Evolutionary conservation across 495 filamentous ascomycete species (phyloP).

Genomic region (Daldinia caldariorum): DNA sequence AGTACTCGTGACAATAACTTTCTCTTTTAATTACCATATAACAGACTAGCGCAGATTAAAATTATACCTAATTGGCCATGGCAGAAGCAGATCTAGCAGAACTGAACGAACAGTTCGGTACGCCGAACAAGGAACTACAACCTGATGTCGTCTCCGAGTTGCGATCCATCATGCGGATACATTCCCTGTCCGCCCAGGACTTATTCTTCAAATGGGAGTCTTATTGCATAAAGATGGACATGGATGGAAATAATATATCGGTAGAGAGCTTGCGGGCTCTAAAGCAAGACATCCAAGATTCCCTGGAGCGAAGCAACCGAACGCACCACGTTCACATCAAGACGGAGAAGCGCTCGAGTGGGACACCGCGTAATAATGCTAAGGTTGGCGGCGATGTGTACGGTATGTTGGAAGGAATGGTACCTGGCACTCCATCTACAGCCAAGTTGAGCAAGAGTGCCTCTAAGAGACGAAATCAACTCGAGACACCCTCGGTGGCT

Average conservation of each 20-base stretch:
- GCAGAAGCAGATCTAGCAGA: conserved; percentile 62
- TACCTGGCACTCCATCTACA: conserved; percentile 72
- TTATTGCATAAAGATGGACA: conserved; percentile 89
- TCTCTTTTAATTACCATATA: background rate
- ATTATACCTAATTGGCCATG: conserved; percentile 53
- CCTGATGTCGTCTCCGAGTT: conserved; percentile 81
- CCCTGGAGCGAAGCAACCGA: conserved; percentile 73
- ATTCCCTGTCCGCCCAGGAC: conserved; percentile 79
- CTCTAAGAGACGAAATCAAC: conserved; percentile 66
- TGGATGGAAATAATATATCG: conserved; percentile 75
- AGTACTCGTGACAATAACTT: background rate
- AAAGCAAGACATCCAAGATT: conserved; percentile 86
- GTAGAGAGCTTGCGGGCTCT: conserved; percentile 75
- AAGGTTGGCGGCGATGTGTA: conserved; percentile 74
- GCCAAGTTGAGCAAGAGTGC: conserved; percentile 62
- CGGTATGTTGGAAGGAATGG: conserved; percentile 86
- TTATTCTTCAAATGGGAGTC: conserved; percentile 98
- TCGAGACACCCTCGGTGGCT: conserved; percentile 57
- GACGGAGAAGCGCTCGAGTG: conserved; percentile 68
- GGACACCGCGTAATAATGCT: conserved; percentile 71
- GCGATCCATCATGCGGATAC: conserved; percentile 82
- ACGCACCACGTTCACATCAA: conserved; percentile 59
- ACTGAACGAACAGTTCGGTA: conserved; percentile 75
- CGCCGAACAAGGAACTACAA: conserved; percentile 62
- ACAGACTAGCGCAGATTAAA: background rate